Percentiles rank a stretch among this genome's conserved stretches.
Conservation (phyloP, 805 yeast genomes). For the Komagataella ulmi region DNA sequence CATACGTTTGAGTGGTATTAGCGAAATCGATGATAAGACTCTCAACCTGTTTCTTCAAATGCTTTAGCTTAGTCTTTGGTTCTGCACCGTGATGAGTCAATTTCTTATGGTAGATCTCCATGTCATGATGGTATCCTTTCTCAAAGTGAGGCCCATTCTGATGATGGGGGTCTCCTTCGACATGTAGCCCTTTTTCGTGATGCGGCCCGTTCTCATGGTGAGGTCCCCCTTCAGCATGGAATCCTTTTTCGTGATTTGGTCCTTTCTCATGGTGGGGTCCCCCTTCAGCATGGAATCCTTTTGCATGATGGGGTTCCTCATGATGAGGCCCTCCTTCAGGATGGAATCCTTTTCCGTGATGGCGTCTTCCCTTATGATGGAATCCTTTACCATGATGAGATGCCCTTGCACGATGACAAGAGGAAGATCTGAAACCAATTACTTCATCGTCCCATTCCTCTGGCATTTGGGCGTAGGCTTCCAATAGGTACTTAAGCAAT, state of each 20-base stretch:
- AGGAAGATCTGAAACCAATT: constrained; percentile 3
- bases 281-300: no score
- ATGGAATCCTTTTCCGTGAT: neutral
- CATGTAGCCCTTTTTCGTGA: neutral
- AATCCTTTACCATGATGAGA: neutral
- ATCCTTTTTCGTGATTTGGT: neutral
- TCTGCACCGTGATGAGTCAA: neutral
- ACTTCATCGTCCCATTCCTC: constrained; percentile 18
- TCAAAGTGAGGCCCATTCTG: neutral
- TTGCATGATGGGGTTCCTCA: neutral
- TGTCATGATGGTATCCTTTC: neutral
- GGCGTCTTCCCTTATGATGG: neutral
- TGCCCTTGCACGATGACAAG: neutral
- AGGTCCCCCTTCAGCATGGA: neutral
- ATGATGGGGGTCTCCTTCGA: neutral
- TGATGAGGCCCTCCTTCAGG: neutral
- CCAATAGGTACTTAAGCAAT: constrained; percentile 22
- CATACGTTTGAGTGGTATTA: constrained; percentile 5
- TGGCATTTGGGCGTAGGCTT: constrained; percentile 23
- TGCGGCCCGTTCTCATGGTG: neutral
- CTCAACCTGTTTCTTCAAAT: constrained; percentile 12
- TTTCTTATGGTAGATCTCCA: neutral
- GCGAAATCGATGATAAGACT: constrained; percentile 11
- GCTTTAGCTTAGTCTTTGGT: constrained; percentile 2
- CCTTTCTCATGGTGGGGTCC: no score